Base-by-base conservation (phyloP, 805 yeast genomes). In the Teunomyces cretensis region DNA sequence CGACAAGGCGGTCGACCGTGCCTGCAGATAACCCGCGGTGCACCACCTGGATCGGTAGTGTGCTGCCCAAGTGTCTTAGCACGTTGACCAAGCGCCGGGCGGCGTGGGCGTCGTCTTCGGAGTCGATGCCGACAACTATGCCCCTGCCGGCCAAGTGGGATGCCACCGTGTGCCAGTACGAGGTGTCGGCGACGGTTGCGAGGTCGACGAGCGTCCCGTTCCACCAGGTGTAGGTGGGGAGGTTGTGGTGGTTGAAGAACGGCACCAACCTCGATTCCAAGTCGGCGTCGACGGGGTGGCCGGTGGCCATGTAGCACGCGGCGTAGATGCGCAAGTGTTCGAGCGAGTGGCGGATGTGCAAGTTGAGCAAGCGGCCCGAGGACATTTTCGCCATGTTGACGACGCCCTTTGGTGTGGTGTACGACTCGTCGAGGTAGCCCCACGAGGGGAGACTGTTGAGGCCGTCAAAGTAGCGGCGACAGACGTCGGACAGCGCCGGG, bases 41-140 rank as follows among this genome's bases (percentile, higher is more conserved):
- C n/a, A 50, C 53, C 5, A 50, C 37, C 33, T 50, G 50, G 9
- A 50, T 36, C 2, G 54, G 54, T 9, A 50, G 30, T 26, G 42
- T 42, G 41, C 43, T 50, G 9, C 31, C 31, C 28, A 50, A 33
- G 15, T 32, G 33, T 13, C 30, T 12, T 7, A 50, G 40, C n/a
- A 48, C 51, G 9, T 24, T 17, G 16, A 50, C 8, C 30, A 50
- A 33, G 27, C 39, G 32, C 15, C 19, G 14, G 38, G 39, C 37
- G 4, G 22, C 13, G 4, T 28, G 19, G 13, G 35, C 16, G 15
- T 43, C 38, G 19, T n/a, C 12, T 5, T 28, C 31, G 11, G 27
- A 13, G 12, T 40, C 30, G 17, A 33, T 28, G 7, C 50, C 53
- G 15, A 49, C 37, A 4, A 47, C 50, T 6, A 49, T 42, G 7